Conservation (phyloP, 768 basidiomycete species). For the Dentipellis fragilis region DNA sequence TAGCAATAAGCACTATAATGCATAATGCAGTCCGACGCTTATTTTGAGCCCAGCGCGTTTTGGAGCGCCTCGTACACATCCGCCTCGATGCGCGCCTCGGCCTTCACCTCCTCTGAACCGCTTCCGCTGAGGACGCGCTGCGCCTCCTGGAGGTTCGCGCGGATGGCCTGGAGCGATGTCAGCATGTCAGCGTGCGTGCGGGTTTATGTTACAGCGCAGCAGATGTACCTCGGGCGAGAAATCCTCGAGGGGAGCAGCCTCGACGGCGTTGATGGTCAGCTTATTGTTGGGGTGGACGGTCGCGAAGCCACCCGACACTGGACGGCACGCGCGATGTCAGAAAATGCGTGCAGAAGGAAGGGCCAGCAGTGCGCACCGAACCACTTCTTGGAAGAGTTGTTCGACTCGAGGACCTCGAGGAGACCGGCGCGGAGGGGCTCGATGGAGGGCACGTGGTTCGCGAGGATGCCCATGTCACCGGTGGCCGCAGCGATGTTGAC, state of each 20-base stretch:
- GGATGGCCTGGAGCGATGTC: conserved; percentile 57
- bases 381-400: conserved; percentile 81
- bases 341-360: neutral
- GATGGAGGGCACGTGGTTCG: conserved; percentile 97
- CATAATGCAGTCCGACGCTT: neutral
- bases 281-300: conserved; percentile 97
- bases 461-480: conserved; percentile 98
- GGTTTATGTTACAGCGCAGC: neutral
- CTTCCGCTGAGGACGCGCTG: conserved; percentile 69
- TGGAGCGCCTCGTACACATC: conserved; percentile 96
- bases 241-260: conserved; percentile 85
- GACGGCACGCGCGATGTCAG: neutral
- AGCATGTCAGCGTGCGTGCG: neutral
- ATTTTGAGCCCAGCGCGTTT: conserved; percentile 50
- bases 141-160: conserved; percentile 83
- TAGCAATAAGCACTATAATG: neutral
- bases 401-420: conserved; percentile 85
- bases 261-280: conserved; percentile 93
- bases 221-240: conserved; percentile 79
- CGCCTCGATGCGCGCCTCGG: conserved; percentile 88
- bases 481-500: conserved; percentile 91
- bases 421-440: conserved; percentile 92
- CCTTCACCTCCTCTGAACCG: conserved; percentile 88
- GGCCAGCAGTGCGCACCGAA: conserved; percentile 50
- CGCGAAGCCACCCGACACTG: conserved; percentile 94